These are phyloP conservation scores for Colletotrichum tanaceti DNA, from an alignment of 2,329 filamentous ascomycete species.

Conservation along the genomic window DNA sequence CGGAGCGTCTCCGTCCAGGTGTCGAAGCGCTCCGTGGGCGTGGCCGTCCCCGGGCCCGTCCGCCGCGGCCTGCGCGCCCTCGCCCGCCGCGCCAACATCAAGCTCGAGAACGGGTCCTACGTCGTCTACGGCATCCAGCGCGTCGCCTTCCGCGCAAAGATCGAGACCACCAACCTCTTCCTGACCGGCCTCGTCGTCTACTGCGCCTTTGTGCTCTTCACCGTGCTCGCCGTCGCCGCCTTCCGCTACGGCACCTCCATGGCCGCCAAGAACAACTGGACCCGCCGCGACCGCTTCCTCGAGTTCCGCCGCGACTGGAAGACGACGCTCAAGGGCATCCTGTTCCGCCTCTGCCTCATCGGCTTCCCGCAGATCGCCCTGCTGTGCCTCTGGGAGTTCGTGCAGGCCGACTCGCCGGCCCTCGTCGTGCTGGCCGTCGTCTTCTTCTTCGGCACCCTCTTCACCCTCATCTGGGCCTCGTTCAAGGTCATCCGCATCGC, in stretches of 20 bases:
- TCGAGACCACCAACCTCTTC: conserved; percentile 93
- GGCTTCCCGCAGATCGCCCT: conserved; percentile 92
- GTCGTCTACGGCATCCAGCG: conserved; percentile 86
- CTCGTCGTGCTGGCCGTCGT: conserved; percentile 89
- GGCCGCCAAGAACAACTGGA: conserved; percentile 78
- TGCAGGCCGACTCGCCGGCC: conserved; percentile 83
- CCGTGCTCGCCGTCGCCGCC: conserved; percentile 75
- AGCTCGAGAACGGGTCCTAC: conserved; percentile 65
- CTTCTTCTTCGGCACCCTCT: conserved; percentile 84
- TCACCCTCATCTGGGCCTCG: conserved; percentile 85
- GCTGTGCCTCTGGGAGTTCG: conserved; percentile 94
- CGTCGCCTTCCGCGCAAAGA: conserved; percentile 85
- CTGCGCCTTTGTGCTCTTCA: conserved; percentile 81
- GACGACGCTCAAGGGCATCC: conserved; percentile 90
- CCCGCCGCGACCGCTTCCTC: conserved; percentile 86
- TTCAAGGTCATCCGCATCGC: conserved; percentile 91
- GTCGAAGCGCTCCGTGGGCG: conserved; percentile 71
- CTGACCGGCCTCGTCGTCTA: conserved; percentile 93
- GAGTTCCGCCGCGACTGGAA: conserved; percentile 97
- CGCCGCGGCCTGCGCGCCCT: conserved; percentile 61
- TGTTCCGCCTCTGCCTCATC: conserved; percentile 90
- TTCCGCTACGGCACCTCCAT: conserved; percentile 88
- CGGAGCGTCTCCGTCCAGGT: conserved; percentile 83
- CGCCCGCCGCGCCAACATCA: conserved; percentile 65
- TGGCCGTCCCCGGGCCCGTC: conserved; percentile 52